Conservation (phyloP, 2,329 filamentous ascomycete genomes). For the Epichloe glyceriae region DNA sequence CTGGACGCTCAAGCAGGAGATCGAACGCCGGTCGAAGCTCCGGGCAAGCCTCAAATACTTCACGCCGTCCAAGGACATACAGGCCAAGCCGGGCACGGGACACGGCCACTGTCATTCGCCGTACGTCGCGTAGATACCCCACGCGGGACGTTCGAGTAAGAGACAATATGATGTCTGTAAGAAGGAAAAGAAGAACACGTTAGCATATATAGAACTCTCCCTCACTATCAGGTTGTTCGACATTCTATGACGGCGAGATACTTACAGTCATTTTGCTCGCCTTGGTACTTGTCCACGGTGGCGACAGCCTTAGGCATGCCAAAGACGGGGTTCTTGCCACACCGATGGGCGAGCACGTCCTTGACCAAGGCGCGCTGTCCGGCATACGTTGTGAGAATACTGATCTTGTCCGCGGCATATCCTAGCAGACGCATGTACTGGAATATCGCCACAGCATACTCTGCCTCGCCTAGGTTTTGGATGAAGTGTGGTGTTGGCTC, state of each 20-base stretch:
- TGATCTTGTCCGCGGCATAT: slow-evolving; percentile 73
- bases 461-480: slow-evolving; percentile 91
- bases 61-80: slow-evolving; percentile 79
- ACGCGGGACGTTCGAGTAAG: slow-evolving; percentile 79
- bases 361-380: slow-evolving; percentile 79
- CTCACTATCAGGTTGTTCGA: no score
- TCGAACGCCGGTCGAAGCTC: slow-evolving; percentile 83
- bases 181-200: background rate
- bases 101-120: slow-evolving; percentile 85
- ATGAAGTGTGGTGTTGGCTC: slow-evolving; percentile 91
- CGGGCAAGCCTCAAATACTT: slow-evolving; percentile 77
- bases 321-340: slow-evolving; percentile 71
- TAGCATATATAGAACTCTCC: background rate
- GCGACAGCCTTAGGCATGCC: slow-evolving; percentile 80
- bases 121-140: slow-evolving; percentile 86
- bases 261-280: slow-evolving; percentile 97
- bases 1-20: slow-evolving; percentile 59
- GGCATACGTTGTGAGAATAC: slow-evolving; percentile 85
- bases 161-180: slow-evolving; percentile 76
- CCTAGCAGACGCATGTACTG: slow-evolving; percentile 96
- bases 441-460: slow-evolving; percentile 90
- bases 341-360: slow-evolving; percentile 76
- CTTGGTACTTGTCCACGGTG: slow-evolving; percentile 97
- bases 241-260: slow-evolving; percentile 12
- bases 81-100: slow-evolving; percentile 84